These are phyloP conservation scores for Aspergillus arachidicola DNA, from an alignment of 2,329 filamentous ascomycete species.

Conservation along the genomic window DNA sequence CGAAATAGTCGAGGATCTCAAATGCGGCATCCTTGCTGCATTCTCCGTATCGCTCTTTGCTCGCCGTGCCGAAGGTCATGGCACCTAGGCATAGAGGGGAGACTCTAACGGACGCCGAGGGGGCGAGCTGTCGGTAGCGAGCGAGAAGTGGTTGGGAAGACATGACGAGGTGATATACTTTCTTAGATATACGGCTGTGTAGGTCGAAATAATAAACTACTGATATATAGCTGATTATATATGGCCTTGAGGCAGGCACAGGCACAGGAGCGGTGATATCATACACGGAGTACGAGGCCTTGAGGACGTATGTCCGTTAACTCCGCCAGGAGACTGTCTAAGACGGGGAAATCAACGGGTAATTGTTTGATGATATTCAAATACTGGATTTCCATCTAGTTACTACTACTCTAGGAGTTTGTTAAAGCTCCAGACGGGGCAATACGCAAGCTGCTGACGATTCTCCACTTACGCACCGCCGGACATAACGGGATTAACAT, in stretches of 20 bases:
- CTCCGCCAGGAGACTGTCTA: neutral
- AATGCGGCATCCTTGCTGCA: slow-evolving; percentile 64
- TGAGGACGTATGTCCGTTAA: neutral
- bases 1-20: slow-evolving; percentile 66
- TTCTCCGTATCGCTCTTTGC: slow-evolving; percentile 60
- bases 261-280: no score
- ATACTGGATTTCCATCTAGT: neutral
- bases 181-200: neutral
- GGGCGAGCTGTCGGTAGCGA: slow-evolving; percentile 66
- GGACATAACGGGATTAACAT: neutral
- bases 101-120: slow-evolving; percentile 65
- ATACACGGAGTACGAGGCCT: neutral
- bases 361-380: neutral
- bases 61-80: slow-evolving; percentile 38
- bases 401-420: no score
- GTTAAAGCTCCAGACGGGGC: no score
- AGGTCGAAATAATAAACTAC: neutral
- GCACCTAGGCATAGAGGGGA: slow-evolving; percentile 56
- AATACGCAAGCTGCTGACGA: no score
- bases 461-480: neutral
- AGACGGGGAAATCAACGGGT: neutral
- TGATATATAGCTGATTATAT: neutral
- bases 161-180: neutral
- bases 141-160: slow-evolving; percentile 42
- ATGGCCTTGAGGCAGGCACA: neutral